Base-by-base conservation (phyloP, 768 basidiomycete genomes). In the Russula foetens region DNA sequence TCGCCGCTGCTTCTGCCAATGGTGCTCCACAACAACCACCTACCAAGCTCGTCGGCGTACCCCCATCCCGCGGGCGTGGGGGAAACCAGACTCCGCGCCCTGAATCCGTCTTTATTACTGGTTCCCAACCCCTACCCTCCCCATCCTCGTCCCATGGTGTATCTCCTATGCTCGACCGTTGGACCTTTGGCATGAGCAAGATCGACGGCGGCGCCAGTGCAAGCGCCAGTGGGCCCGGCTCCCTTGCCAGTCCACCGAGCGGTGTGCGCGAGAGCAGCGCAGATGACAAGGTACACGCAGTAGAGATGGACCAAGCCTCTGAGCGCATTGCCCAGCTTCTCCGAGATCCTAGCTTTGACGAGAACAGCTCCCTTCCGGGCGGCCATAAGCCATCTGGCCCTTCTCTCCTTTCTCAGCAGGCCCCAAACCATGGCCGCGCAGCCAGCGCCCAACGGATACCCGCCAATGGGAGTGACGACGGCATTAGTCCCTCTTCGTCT, bases 71-170 rank as follows among this genome's bases (percentile, higher is more conserved):
- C 66, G 95, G 95, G 8, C 81, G 96, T 41, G 93, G 95, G 7
- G 96, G 96, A 0, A 96, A 97, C 71, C 96, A 98, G 73, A 98
- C 96, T 0, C 96, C 96, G 1, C 81, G 94, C 48, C 79, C 81
- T 15, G 93, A 97, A 67, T 79, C 78, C 8, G 77, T 87, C 51
- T 84, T 89, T 77, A 96, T 98, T 72, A 96, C 92, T 5, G 92
- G 90, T 29, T 92, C 90, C 0, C 96, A 94, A 69, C 96, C 96
- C 0, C 79, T 99, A 6, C 96, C 96, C 0, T 91, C 89, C 2
- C 90, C 90, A 0, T 85, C 84, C 17, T 88, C 86, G 31, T 86
- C 86, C 4, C 86, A 82, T 68, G 82, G 41, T 77, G 47, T 77
- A 23, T 84, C 83, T 53, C 88, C 91, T 14, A 69, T 71, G 59